Percentiles rank a stretch among this genome's conserved stretches.
Evolutionary conservation across 192 early-diverging fungal genomes (phyloP).

Genomic region (Paraglomus brasilianum): DNA sequence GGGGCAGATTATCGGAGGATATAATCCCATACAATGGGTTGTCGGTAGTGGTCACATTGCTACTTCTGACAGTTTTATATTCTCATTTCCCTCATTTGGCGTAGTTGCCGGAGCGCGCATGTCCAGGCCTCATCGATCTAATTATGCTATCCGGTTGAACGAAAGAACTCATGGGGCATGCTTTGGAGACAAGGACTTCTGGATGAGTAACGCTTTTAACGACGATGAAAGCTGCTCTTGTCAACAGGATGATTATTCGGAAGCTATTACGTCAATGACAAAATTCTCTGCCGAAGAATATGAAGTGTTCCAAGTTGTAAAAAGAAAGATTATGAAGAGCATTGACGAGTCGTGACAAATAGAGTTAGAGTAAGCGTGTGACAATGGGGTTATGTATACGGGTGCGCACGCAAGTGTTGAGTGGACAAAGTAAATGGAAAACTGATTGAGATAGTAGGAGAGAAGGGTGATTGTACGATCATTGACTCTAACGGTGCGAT

Average conservation of each 20-base stretch:
- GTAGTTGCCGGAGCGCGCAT: neutral
- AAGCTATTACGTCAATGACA: neutral
- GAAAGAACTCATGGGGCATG: slow-evolving; percentile 11
- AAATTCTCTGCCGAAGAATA: slow-evolving; percentile 4
- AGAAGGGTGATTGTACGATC: too few relatives aligned
- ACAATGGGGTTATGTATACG: neutral
- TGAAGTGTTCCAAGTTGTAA: slow-evolving; percentile 21
- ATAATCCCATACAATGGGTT: slow-evolving; percentile 12
- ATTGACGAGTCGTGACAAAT: neutral
- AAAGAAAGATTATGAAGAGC: neutral
- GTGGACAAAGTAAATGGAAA: too few relatives aligned
- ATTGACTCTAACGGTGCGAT: too few relatives aligned
- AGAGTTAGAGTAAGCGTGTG: neutral
- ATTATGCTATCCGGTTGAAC: slow-evolving; percentile 7
- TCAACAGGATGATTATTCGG: neutral
- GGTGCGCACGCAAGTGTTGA: too few relatives aligned
- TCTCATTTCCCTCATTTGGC: neutral
- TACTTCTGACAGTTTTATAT: slow-evolving; percentile 10
- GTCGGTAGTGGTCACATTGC: neutral
- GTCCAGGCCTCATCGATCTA: neutral
- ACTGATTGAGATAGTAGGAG: too few relatives aligned
- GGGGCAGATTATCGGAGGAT: neutral
- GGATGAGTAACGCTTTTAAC: slow-evolving; percentile 13
- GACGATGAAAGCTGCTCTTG: slow-evolving; percentile 5
- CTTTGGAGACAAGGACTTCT: slow-evolving; percentile 20